Base-by-base conservation (phyloP, 2,329 filamentous ascomycete species). In the Cladosporium sp. region DNA sequence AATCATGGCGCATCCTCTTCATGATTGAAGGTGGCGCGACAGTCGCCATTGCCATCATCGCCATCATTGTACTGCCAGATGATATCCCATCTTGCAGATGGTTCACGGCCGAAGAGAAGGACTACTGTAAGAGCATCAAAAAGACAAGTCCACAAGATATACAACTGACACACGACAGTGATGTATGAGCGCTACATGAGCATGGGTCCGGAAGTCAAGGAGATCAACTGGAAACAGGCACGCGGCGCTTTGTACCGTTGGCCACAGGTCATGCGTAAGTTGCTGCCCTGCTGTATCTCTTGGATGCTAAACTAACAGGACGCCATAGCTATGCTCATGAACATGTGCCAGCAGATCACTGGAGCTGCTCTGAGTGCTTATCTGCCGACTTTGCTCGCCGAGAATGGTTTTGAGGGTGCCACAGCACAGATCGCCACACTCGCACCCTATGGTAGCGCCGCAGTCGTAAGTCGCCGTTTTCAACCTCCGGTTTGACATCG, bases 21-120 rank as follows among this genome's bases (percentile, higher is more conserved):
- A 83, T 90, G 65, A 79, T 90, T 59, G 81, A 88, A 72, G 85
- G 86, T 1, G 73, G 80, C 18, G 78, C 83, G 44, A 90, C 89
- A 0, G 81, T 92, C 4, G 70, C 86, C 58, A 72, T 80, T 65
- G 80, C 88, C 18, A 70, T 85, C 65, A 87, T 92, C 70, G 88
- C 88, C 0, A 91, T 84, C 76, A 88, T 84, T 78, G 91, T 90
- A 71, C 83, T 93, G 0, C 91, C 91, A 0, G 81, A 78, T 64
- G 88, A 84, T 56, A 88, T 88, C 0, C 82, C 85, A 50, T 83
- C 88, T 68, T 89, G 89, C 1, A 81, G 76, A 1, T 93, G 93
- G 72, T 81, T 93, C 21, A 87, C 77, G 64, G 81, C 84, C 1
- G 86, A 88, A 2, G 89, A 93, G 74, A 89, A 87, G 72, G 80